A percentile compares a stretch with the other conserved stretches of the same genome.
Evolutionary conservation across 202 grass and related monocot genomes (phyloP).

Genomic region (Brachypodium distachyon): DNA sequence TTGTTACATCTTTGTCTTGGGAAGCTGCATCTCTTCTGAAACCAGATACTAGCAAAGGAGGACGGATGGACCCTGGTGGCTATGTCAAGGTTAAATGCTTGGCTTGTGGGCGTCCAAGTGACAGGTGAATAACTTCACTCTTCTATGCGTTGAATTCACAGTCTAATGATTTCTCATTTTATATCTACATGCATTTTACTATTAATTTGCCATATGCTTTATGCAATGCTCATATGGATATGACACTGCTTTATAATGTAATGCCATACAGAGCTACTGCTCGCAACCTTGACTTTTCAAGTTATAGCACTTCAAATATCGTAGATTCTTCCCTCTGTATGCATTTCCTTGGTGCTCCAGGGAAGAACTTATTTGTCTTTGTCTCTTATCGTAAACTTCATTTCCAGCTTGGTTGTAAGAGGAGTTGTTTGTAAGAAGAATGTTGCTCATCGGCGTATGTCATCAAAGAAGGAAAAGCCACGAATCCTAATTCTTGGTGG

Average conservation of each 20-base stretch:
- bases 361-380: constrained; percentile 15
- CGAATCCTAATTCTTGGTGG: constrained; percentile 84
- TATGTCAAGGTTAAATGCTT: constrained; percentile 99
- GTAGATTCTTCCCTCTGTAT: neutral
- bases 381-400: neutral
- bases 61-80: constrained; percentile 91
- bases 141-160: constrained; percentile 16
- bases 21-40: constrained; percentile 87
- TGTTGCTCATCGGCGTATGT: constrained; percentile 85
- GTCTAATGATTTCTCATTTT: constrained; percentile 20
- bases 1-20: constrained; percentile 91
- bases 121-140: constrained; percentile 46
- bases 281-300: neutral
- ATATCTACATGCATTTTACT: constrained; percentile 1
- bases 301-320: neutral
- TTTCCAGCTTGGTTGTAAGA: constrained; percentile 75
- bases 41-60: constrained; percentile 96
- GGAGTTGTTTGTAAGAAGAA: constrained; percentile 99
- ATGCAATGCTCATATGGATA: constrained; percentile 4
- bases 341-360: constrained; percentile 15
- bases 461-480: constrained; percentile 66
- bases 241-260: neutral
- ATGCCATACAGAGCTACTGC: neutral
- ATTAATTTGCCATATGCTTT: neutral
- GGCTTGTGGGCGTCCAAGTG: constrained; percentile 63